Evolutionary conservation across 1,284 basidiomycete genomes (phyloP).

Genomic region (Termitomyces sp.): DNA sequence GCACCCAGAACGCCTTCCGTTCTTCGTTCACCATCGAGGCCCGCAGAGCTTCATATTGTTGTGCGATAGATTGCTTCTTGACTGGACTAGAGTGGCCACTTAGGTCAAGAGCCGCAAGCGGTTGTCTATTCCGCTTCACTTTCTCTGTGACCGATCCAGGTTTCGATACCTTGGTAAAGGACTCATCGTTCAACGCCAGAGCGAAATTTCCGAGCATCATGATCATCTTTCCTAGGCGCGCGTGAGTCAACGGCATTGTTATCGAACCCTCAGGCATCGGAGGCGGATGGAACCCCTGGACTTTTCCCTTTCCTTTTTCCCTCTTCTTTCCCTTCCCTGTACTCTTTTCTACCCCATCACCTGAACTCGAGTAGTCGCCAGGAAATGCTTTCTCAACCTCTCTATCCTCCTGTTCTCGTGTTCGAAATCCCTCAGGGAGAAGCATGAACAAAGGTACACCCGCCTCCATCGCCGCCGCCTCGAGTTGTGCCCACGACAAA

Average conservation of each 20-base stretch:
- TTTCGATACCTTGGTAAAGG: conserved; percentile 12
- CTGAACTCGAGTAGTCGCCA: not conserved
- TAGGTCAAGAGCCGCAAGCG: not conserved
- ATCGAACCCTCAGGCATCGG: not conserved
- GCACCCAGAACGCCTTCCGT: conserved; percentile 32
- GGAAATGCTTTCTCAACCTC: conserved; percentile 2
- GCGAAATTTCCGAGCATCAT: conserved; percentile 46
- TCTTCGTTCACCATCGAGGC: conserved; percentile 32
- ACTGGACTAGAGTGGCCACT: conserved; percentile 1
- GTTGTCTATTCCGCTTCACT: not conserved
- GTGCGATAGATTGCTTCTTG: conserved; percentile 10
- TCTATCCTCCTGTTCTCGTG: conserved; percentile 10
- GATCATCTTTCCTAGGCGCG: conserved; percentile 49
- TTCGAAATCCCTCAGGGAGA: conserved; percentile 35
- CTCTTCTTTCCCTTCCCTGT: conserved; percentile 3
- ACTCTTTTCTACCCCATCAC: not conserved
- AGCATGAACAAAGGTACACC: conserved; percentile 53
- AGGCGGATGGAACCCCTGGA: not conserved
- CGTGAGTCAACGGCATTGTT: conserved; percentile 30
- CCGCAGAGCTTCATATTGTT: conserved; percentile 27
- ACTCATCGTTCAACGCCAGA: conserved; percentile 30
- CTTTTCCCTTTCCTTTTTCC: not conserved
- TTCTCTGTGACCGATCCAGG: conserved; percentile 38
- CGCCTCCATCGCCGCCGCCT: conserved; percentile 58
- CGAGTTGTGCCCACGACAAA: conserved; percentile 45